Base-by-base conservation (phyloP, 2,329 filamentous ascomycete species). In the Hysterium pulicare region DNA sequence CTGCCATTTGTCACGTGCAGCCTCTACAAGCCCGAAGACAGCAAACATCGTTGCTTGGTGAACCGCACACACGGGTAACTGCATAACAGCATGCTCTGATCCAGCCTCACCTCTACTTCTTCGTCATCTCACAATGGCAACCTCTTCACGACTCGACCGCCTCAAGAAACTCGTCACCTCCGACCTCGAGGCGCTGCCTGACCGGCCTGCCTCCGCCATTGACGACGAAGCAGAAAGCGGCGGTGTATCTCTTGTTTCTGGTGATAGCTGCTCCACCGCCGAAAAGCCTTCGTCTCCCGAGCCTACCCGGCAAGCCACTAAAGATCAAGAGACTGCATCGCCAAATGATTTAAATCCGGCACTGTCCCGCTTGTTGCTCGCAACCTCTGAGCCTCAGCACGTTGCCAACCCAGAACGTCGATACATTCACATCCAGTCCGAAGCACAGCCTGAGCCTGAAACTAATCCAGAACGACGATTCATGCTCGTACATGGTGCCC, bases 151-250 rank as follows among this genome's bases (percentile, higher is more conserved):
- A 17, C 51, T 65, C 9, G 46, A 54, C 23, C 57, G 54, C 5
- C 49, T 66, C 8, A 43, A 43, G 31, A 46, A 45, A 33, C 45
- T 57, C 4, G 32, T 55, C 0, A 39, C 57, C 21, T 24, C 42
- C 20, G 55, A 66, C 33, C 23, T 66, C 4, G 41, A 55, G 23
- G 52, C 54, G 8, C 42, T 66, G 2, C 62, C 61, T 31, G 50
- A 58, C 26, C 44, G 3, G 5, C 40, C 19, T 38, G 40, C 4
- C 33, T 38, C 13, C 49, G 45, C 21, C 46, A 35, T 17, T 46
- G 47, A 58, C 41, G 45, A 55, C 23, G 49, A 53, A 8, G n/a
- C n/a, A n/a, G 35, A 26, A 11, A 39, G 35, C 24, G 58, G 58
- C 34, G 55, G 59, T 44, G 51, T 64, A 2, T 33, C 45, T 8